These are phyloP conservation scores for Vickermania ingenoplastis DNA, from an alignment of 208 protist species.

Conservation along the genomic window DNA sequence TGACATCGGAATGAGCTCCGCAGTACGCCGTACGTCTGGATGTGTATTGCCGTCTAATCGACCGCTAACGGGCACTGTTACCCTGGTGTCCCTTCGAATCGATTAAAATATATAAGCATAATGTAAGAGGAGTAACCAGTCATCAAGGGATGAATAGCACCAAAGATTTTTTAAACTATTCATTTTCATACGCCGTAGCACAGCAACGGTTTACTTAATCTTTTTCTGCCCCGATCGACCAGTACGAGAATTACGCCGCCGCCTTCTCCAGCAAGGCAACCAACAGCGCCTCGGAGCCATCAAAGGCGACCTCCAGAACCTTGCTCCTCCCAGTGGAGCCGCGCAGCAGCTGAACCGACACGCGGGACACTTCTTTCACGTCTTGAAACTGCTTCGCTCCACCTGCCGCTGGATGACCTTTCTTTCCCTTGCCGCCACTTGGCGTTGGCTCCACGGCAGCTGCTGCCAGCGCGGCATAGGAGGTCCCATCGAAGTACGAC, in stretches of 20 bases:
- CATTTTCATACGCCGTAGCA: too few relatives aligned
- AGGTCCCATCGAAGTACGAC: conserved; percentile 15
- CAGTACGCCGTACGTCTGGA: too few relatives aligned
- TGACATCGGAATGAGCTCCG: too few relatives aligned
- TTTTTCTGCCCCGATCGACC: too few relatives aligned
- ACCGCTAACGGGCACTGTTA: too few relatives aligned
- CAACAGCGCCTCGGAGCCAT: conserved; percentile 45
- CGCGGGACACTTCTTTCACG: conserved; percentile 9
- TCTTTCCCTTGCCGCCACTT: conserved; percentile 8
- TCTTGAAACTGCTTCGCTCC: background rate
- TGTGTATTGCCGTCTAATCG: too few relatives aligned
- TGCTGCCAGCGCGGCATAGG: conserved; percentile 7
- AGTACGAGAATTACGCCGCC: conserved; percentile 8
- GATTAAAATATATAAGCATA: too few relatives aligned
- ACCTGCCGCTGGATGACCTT: background rate
- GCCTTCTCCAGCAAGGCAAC: conserved; percentile 32
- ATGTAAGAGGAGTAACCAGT: too few relatives aligned
- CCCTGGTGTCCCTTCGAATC: too few relatives aligned
- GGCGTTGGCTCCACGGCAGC: background rate
- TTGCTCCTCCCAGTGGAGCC: conserved; percentile 54
- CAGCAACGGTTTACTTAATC: too few relatives aligned
- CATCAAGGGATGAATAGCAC: too few relatives aligned
- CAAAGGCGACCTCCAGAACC: conserved; percentile 37
- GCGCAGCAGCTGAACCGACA: conserved; percentile 38
- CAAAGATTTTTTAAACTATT: too few relatives aligned